These are phyloP conservation scores for Candida saitoana DNA, from an alignment of 805 yeast species.

Conservation along the genomic window DNA sequence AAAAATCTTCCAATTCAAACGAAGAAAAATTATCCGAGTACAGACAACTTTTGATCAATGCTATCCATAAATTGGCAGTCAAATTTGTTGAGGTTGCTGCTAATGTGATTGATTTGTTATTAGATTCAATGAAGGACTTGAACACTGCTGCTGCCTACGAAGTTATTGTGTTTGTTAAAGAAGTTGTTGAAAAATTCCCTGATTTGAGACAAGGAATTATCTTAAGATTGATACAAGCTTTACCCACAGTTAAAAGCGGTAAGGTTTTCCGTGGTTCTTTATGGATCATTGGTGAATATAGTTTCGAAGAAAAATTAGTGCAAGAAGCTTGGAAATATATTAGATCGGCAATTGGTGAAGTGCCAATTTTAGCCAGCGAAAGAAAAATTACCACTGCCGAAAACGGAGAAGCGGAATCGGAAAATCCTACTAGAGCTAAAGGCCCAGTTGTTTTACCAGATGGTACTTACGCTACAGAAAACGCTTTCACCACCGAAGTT, in stretches of 20 bases:
- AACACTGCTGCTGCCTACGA: slow-evolving; percentile 84
- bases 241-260: slow-evolving; percentile 73
- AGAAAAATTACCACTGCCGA: slow-evolving; percentile 37
- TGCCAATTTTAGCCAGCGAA: slow-evolving; percentile 82
- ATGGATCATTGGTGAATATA: slow-evolving; percentile 95
- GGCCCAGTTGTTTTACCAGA: slow-evolving; percentile 94
- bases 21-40: slow-evolving; percentile 84
- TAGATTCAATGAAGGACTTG: slow-evolving; percentile 83
- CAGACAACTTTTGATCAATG: slow-evolving; percentile 80
- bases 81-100: slow-evolving; percentile 88
- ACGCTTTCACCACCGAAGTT: slow-evolving; percentile 57
- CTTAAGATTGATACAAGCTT: slow-evolving; percentile 53
- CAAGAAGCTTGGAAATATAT: slow-evolving; percentile 84
- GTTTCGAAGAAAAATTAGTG: slow-evolving; percentile 64
- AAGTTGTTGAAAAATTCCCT: slow-evolving; percentile 90
- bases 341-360: slow-evolving; percentile 79
- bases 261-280: slow-evolving; percentile 90
- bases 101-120: slow-evolving; percentile 78
- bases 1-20: slow-evolving; percentile 61
- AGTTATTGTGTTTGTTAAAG: slow-evolving; percentile 87
- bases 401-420: slow-evolving; percentile 26
- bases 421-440: slow-evolving; percentile 21
- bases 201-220: slow-evolving; percentile 65
- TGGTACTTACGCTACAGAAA: slow-evolving; percentile 97
- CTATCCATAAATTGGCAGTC: slow-evolving; percentile 86